A percentile compares a stretch with the other conserved stretches of the same genome.
Conservation (phyloP, 768 basidiomycete species). For the Pleurotus tuber-regium region DNA sequence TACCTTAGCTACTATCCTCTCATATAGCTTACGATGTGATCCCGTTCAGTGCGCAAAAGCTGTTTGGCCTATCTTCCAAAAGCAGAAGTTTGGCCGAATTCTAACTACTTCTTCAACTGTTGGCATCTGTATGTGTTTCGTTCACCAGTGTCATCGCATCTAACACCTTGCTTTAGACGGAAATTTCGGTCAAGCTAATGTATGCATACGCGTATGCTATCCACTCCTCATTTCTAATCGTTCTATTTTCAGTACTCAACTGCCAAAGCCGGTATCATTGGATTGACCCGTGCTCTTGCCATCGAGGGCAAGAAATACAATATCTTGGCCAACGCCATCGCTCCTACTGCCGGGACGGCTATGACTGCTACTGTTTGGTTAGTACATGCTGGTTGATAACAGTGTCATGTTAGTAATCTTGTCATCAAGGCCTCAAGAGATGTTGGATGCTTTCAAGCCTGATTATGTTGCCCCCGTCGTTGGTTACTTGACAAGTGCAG, state of each 20-base stretch:
- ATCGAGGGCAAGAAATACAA: slow-evolving; percentile 91
- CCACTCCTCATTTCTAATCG: slow-evolving; percentile 8
- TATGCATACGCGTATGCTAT: slow-evolving; percentile 25
- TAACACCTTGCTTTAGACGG: slow-evolving; percentile 55
- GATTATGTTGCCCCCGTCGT: slow-evolving; percentile 92
- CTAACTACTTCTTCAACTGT: slow-evolving; percentile 92
- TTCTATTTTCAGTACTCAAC: slow-evolving; percentile 65
- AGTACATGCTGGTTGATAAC: slow-evolving; percentile 15
- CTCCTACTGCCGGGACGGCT: slow-evolving; percentile 85
- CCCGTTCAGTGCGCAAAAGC: slow-evolving; percentile 87
- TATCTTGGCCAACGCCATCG: slow-evolving; percentile 86
- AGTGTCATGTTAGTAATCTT: background rate
- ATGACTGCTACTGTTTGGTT: slow-evolving; percentile 87
- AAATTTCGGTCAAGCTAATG: slow-evolving; percentile 94
- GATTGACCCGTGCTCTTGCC: slow-evolving; percentile 84
- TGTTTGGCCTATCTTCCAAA: slow-evolving; percentile 94
- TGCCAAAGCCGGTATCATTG: slow-evolving; percentile 90
- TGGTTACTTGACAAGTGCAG: slow-evolving; percentile 82
- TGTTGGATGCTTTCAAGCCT: slow-evolving; percentile 92
- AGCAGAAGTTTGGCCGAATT: slow-evolving; percentile 95
- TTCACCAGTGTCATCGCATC: background rate
- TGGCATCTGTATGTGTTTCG: slow-evolving; percentile 74
- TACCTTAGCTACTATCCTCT: too few relatives aligned
- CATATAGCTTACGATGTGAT: too few relatives aligned
- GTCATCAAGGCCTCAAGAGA: slow-evolving; percentile 63